Base-by-base conservation (phyloP, 2,329 filamentous ascomycete species). In the Stemphylium vesicarium region DNA sequence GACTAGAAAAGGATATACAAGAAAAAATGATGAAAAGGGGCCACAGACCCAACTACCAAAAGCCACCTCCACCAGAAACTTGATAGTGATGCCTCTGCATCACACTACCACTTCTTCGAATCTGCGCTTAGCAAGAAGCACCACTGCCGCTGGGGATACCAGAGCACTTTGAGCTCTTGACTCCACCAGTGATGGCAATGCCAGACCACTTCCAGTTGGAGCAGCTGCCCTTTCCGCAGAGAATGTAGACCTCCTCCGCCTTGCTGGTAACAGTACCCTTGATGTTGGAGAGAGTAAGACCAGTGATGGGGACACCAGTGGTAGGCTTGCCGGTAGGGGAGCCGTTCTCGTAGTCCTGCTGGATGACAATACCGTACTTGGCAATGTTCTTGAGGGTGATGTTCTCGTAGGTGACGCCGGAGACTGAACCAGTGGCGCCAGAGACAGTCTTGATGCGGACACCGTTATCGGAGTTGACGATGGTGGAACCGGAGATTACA, bases 361-460 rank as follows among this genome's bases (percentile, higher is more conserved):
- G 75, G 37, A 83, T 74, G 54, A 81, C 80, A 51, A 84, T 80
- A n/a, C 81, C 81, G 62, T 82, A 82, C 56, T 77, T 76, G 29
- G 72, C 65, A 57, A 82, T 81, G 46, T 75, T 74, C 32, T 68
- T 70, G 36, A 83, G 64, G 4, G 70, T 72, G 57, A 83, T 82
- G 62, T 80, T 78, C 56, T 74, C 69, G 72, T 81, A 83, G 18
- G 75, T 77, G 49, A 83, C 56, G 54, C 77, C 78, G 32, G 69
- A 74, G 53, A 87, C 81, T 7, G 75, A 75, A 39, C 84, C 85
- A 0, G 80, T 85, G 4, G 78, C 78, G 46, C 75, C 79, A 38
- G 73, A 79, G 22, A 82, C 79, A 10, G 82, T 83, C 77, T 87
- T 87, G 75, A 87, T 81, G 54, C 84, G 83, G 44, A 85, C 77